Evolutionary conservation across 306 rosid genomes (phyloP).

Genomic region (Spatholobus suberectus): DNA sequence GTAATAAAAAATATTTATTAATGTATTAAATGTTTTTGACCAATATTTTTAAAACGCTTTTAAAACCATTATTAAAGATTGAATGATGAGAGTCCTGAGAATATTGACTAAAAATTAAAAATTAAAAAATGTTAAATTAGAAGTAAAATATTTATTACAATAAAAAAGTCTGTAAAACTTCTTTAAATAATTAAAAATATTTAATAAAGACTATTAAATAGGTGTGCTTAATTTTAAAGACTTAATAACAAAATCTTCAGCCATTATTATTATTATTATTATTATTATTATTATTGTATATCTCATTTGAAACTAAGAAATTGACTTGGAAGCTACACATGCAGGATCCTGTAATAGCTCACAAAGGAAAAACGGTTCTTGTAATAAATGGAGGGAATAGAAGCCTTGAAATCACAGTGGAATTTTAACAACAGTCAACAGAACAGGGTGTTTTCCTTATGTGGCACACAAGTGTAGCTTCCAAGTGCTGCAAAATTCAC

Average conservation of each 20-base stretch:
- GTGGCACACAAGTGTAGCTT: slow-evolving; percentile 1
- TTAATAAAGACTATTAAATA: no score
- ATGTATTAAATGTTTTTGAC: neutral
- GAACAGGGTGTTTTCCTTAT: slow-evolving; percentile 33
- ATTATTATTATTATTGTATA: neutral
- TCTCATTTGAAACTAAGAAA: neutral
- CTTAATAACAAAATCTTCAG: no score
- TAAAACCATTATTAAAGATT: neutral
- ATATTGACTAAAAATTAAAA: no score
- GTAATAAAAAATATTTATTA: neutral
- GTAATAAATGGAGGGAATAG: slow-evolving; percentile 29
- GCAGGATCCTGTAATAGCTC: neutral
- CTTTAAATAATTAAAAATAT: neutral
- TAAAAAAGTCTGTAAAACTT: neutral
- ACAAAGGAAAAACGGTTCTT: neutral
- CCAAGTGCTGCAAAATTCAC: slow-evolving; percentile 40
- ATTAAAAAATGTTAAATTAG: neutral
- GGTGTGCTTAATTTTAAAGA: no score
- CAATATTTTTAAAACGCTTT: neutral
- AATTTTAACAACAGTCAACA: slow-evolving; percentile 16
- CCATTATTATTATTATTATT: no score
- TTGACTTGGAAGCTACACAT: neutral
- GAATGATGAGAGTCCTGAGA: neutral
- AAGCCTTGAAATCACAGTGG: slow-evolving; percentile 11
- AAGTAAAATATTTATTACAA: neutral